Evolutionary conservation across 371 early-diverging fungal genomes (phyloP), one percentile per base, ranked within the genome.

Genomic region (Phascolomyces articulosus): DNA sequence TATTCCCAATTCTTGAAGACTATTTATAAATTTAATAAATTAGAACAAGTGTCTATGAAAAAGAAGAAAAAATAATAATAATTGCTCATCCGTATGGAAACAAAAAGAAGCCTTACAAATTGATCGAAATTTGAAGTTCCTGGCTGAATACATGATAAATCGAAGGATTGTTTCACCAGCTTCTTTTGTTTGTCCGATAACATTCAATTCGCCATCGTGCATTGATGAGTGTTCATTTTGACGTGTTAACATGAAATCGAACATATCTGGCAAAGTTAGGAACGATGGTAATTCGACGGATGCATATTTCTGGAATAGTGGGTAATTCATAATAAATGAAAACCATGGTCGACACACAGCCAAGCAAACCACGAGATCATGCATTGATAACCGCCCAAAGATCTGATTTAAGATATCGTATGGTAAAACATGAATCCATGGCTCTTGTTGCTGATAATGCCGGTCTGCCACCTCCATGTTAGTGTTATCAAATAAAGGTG

Each of bases 391-490:
- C 24, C 23, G 26, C 7, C 26, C 20, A 3, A 51, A 51, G 9
- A 51, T 51, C 21, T 18, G 51, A n/a, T 51, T 20, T 23, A 51
- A 51, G 26, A 51, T 24, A 51, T 51, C 51, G 23, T 51, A 51
- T 3, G 51, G 51, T 7, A 51, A 24, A 24, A 51, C 0, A 51
- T 51, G 51, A 7, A 51, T 51, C 51, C 51, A 51, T 51, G 20
- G 51, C 20, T 15, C 4, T 2, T 44, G 15, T 44, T 16, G 8
- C 4, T 18, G 44, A 16, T 44, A 0, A 9, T 34, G 34, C 2
- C 11, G 1, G 34, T 34, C 11, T 34, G 6, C 34, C 6, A 34
- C 6, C 11, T 34, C 34, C 6, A 34, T 2, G 11, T 34, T 34
- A 2, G 6, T 34, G 34, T 34, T 34, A 34, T 34, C 34, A 9